Conservation (phyloP, 768 basidiomycete genomes). For the Russula virescens region DNA sequence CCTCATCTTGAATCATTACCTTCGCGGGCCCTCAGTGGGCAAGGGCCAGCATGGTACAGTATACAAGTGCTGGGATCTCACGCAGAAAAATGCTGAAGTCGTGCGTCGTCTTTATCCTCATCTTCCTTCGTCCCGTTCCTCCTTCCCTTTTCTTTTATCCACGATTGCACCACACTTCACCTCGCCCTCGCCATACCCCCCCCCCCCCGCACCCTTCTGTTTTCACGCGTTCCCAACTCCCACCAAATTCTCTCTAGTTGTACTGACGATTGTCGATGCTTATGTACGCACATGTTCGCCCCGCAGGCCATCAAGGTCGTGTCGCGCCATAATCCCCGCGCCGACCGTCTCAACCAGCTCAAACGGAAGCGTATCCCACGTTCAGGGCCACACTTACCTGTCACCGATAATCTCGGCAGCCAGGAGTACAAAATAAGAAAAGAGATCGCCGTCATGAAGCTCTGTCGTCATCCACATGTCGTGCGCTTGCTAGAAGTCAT, state of each 20-base stretch:
- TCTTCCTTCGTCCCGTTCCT: conserved; percentile 19
- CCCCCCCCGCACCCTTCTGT: no score
- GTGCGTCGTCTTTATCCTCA: conserved; percentile 39
- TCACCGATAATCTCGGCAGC: conserved; percentile 64
- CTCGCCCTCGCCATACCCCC: background rate
- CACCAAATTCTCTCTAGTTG: no score
- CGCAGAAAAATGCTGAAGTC: conserved; percentile 34
- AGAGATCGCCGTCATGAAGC: conserved; percentile 99
- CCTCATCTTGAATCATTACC: conserved; percentile 78
- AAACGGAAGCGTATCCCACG: conserved; percentile 39
- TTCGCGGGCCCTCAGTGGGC: conserved; percentile 69
- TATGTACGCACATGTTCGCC: background rate
- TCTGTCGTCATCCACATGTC: conserved; percentile 83
- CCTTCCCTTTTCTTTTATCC: conserved; percentile 26
- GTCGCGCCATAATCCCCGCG: conserved; percentile 63
- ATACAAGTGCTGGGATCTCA: conserved; percentile 59
- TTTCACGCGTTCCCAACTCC: no score
- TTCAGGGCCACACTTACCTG: conserved; percentile 43
- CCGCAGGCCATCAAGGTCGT: conserved; percentile 75
- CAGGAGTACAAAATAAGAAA: conserved; percentile 80
- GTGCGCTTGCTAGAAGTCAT: conserved; percentile 91
- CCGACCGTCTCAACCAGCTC: conserved; percentile 50
- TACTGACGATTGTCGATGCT: background rate
- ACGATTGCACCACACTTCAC: background rate
- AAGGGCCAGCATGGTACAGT: conserved; percentile 90